phyloP scores from a whole-genome alignment of 2,329 filamentous ascomycete genomes.

The Onygena corvina region DNA sequence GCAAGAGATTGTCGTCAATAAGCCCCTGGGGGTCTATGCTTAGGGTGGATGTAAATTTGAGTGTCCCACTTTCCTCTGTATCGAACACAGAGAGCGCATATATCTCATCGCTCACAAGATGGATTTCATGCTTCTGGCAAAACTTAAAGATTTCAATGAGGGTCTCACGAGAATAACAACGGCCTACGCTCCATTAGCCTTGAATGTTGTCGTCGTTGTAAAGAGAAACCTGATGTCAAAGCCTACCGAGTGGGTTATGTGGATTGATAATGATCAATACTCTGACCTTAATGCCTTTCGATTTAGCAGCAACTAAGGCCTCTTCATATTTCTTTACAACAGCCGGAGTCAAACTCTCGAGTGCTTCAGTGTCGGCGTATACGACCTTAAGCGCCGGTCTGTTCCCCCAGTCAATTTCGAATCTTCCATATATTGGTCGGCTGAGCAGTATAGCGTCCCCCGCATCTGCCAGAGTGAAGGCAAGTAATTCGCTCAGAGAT shows the following conservation, averaged over 20 bases:
- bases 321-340: conserved; percentile 29
- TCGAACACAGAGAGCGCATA: conserved; percentile 45
- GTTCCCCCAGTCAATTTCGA: conserved; percentile 39
- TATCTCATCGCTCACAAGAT: conserved; percentile 48
- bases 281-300: conserved; percentile 26
- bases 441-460: conserved; percentile 38
- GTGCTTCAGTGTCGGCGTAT: conserved; percentile 27
- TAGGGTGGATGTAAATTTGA: conserved; percentile 37
- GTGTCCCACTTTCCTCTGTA: conserved; percentile 29
- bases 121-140: conserved; percentile 39
- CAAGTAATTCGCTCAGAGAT: conserved; percentile 34
- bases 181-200: conserved; percentile 34
- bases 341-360: conserved; percentile 30
- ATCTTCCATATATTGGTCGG: conserved; percentile 39
- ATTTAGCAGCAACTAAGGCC: conserved; percentile 24
- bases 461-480: conserved; percentile 32
- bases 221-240: conserved; percentile 23
- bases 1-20: conserved; percentile 41
- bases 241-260: conserved; percentile 34
- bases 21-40: conserved; percentile 34
- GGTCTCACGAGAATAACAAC: conserved; percentile 36
- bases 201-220: conserved; percentile 25
- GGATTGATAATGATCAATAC: conserved; percentile 36
- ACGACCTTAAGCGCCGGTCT: conserved; percentile 32
- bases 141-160: conserved; percentile 38